Evolutionary conservation across 2,329 filamentous ascomycete species (phyloP), one percentile per base, ranked within the genome.

Genomic region (Diplodia scrobiculata): DNA sequence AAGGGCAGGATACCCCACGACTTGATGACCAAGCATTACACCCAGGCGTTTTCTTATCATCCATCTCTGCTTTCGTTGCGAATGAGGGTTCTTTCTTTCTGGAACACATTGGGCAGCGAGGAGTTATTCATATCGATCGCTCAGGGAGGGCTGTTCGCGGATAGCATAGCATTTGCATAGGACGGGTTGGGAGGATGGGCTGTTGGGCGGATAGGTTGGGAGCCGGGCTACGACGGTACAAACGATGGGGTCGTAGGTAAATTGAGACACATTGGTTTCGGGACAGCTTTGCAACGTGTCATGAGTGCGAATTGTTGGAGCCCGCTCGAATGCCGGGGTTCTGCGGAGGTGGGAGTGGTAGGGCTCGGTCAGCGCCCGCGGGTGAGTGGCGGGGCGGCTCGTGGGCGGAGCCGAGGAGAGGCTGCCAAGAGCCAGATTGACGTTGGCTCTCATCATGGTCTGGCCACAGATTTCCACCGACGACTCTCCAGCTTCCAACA

Each of bases 361-460:
- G 25, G 48, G 53, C 9, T 38, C 11, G 2, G 36, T 32, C 29
- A 5, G 38, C 14, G 10, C 25, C n/a, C 2, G 19, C 5, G 55
- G 58, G 41, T 21, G 27, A 19, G 58, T 62, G 41, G 58, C 45
- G 58, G 41, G 41, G 41, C 54, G 54, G 54, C 58, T 10, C 52
- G 52, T 36, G 34, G 53, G 58, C 63, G 52, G 41, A 51, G 63
- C 59, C 59, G 48, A 63, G 59, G 29, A 38, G 34, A 25, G 17
- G 45, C 36, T 38, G 65, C 55, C 65, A 66, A 66, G 65, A 62
- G 65, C 65, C 65, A 66, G 65, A 60, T 66, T 66, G 65, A 66
- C 65, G 65, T 66, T 62, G 65, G 45, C 55, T 45, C 53, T 50
- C 52, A 66, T 58, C 63, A 58, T 59, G 51, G 52, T 58, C 63